Evolutionary conservation across 768 basidiomycete genomes (phyloP), one percentile per base, ranked within the genome.

Genomic region (Agrocybe praecox): DNA sequence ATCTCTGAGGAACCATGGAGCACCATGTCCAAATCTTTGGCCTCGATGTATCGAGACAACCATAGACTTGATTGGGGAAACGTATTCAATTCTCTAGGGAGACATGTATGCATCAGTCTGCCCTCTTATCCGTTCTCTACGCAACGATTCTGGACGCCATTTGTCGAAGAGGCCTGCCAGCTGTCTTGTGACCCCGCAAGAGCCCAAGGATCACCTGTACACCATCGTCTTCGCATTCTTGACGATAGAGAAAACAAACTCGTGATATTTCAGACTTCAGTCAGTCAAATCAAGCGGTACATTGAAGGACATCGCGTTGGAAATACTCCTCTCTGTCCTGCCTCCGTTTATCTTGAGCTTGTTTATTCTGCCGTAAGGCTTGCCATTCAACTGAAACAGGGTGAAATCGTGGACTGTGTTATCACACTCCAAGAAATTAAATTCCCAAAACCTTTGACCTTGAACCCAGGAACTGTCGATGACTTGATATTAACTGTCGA

Each of bases 121-220:
- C 89, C 89, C 0, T 71, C 78, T 3, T 91, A 90, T 66, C 87
- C 88, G 1, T 88, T 89, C 60, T 72, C 78, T 10, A 72, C 71
- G 46, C 73, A 76, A 2, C 78, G 72, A 21, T 89, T 84, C 65
- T 89, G 86, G 87, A 76, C 85, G 2, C 66, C 71, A 0, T 86
- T 73, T 65, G 60, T 68, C 33, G 79, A 80, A 53, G 43, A 62
- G 59, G 57, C 18, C 2, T 23, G 19, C 18, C 42, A 18, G 46
- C 42, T 46, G 14, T 24, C 26, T 21, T 7, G 34, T 40, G 36
- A 45, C 14, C 40, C 46, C 19, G 22, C 17, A 48, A 19, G 26
- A 22, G 53, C 49, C 3, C 55, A 60, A 11, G 53, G 55, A 46
- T 56, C 62, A 15, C 36, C 60, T 21, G 26, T 66, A 22, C 46